Conservation (phyloP, 352 stramenopile species). For the Phytopythium vexans region DNA sequence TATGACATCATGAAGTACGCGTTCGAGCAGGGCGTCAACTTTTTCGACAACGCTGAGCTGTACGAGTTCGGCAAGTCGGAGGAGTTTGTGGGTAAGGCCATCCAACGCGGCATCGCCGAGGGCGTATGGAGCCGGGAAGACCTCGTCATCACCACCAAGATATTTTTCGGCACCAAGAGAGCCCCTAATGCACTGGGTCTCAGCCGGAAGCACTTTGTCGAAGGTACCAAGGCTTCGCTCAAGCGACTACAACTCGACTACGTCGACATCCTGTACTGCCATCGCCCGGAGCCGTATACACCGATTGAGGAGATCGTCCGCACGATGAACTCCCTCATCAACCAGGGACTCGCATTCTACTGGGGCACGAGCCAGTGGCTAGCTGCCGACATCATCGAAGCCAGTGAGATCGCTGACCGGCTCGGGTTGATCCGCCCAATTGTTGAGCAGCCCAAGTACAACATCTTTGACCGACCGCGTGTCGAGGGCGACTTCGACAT, state of each 20-base stretch:
- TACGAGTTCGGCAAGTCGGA: conserved; percentile 35
- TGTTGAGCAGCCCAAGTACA: conserved; percentile 59
- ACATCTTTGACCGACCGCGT: conserved; percentile 56
- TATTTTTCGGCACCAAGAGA: conserved; percentile 24
- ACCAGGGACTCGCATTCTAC: too few species aligned
- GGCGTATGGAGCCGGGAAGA: conserved; percentile 31
- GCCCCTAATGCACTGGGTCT: conserved; percentile 15
- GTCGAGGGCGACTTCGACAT: conserved; percentile 58
- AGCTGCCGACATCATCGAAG: conserved; percentile 46
- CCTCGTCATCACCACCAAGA: conserved; percentile 50
- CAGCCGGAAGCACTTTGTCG: conserved; percentile 23
- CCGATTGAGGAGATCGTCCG: too few species aligned
- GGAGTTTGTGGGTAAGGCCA: conserved; percentile 29
- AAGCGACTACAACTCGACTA: too few species aligned
- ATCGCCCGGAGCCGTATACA: conserved; percentile 36
- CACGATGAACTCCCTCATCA: too few species aligned
- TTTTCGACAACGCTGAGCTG: conserved; percentile 46
- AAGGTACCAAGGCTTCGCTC: too few species aligned
- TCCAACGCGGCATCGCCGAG: conserved; percentile 32
- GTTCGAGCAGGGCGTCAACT: conserved; percentile 53
- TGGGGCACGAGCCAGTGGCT: conserved; percentile 56
- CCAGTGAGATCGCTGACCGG: conserved; percentile 28
- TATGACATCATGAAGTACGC: conserved; percentile 32
- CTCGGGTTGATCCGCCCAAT: conserved; percentile 28
- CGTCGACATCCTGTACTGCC: conserved; percentile 47